Conservation (phyloP, 2,329 filamentous ascomycete genomes). For the Pleomassaria siparia region DNA sequence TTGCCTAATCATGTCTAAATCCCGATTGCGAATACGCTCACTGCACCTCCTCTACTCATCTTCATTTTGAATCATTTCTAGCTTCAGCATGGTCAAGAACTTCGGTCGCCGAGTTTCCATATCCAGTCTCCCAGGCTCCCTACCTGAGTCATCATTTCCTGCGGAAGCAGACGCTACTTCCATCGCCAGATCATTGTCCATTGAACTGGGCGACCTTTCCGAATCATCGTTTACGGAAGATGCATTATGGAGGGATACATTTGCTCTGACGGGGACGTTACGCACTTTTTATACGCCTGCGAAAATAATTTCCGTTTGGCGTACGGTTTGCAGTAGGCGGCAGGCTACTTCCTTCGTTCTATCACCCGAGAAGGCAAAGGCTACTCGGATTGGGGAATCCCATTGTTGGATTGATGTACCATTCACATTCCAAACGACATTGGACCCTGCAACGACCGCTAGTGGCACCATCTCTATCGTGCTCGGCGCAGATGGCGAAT, state of each 20-base stretch:
- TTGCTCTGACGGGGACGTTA: conserved; percentile 56
- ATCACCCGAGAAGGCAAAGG: conserved; percentile 1
- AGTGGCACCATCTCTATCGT: neutral
- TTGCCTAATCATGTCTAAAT: neutral
- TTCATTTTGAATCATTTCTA: neutral
- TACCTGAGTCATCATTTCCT: neutral
- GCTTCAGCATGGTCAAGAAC: neutral
- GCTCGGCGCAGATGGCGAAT: neutral
- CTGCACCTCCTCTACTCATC: neutral
- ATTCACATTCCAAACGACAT: neutral
- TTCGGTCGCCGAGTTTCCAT: neutral
- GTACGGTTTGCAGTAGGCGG: conserved; percentile 22
- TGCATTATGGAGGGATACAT: conserved; percentile 54
- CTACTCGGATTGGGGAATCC: conserved; percentile 12
- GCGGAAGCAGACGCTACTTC: neutral
- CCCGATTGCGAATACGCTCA: no score
- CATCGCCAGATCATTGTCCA: neutral
- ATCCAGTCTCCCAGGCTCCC: neutral
- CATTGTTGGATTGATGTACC: neutral
- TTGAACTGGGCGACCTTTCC: neutral
- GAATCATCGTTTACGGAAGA: neutral
- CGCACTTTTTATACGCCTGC: conserved; percentile 52
- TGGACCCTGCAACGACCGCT: neutral
- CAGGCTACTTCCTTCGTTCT: conserved; percentile 21
- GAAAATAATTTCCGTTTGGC: conserved; percentile 43